A percentile compares a stretch with the other conserved stretches of the same genome.
These are phyloP conservation scores for Cucurbitaria berberidis DNA, from an alignment of 2,329 filamentous ascomycete genomes.

Conservation along the genomic window DNA sequence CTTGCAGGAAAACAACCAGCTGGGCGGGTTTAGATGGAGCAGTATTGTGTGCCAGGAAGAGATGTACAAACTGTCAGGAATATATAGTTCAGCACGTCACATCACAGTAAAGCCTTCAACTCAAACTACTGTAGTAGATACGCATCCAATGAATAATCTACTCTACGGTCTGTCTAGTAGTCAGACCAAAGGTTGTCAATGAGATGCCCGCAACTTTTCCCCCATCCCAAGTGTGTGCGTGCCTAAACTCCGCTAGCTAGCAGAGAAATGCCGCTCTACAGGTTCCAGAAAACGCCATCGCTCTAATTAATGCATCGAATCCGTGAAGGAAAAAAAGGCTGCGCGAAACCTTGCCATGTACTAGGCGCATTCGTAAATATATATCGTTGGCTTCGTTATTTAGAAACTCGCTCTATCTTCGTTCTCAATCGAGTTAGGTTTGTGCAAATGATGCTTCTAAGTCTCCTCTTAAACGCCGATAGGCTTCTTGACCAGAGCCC, in stretches of 20 bases:
- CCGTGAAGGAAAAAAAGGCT: background rate
- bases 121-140: background rate
- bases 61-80: too few relatives aligned
- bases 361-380: background rate
- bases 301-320: background rate
- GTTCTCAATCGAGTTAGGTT: background rate
- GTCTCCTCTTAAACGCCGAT: constrained; percentile 12
- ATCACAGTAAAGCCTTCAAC: background rate
- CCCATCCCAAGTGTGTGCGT: background rate
- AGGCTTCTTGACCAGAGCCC: constrained; percentile 18
- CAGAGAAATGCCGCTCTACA: background rate
- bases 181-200: background rate
- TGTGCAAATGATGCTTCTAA: constrained; percentile 13
- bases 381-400: background rate
- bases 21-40: too few relatives aligned
- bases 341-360: background rate
- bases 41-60: too few relatives aligned
- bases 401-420: background rate
- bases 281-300: background rate
- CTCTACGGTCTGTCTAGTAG: background rate
- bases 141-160: background rate
- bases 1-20: too few relatives aligned
- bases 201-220: background rate
- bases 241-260: background rate
- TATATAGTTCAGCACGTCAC: background rate